A percentile compares a stretch with the other conserved stretches of the same genome.
Evolutionary conservation across 148 eudicot genomes (phyloP).

Genomic region (Linanthus parryae): DNA sequence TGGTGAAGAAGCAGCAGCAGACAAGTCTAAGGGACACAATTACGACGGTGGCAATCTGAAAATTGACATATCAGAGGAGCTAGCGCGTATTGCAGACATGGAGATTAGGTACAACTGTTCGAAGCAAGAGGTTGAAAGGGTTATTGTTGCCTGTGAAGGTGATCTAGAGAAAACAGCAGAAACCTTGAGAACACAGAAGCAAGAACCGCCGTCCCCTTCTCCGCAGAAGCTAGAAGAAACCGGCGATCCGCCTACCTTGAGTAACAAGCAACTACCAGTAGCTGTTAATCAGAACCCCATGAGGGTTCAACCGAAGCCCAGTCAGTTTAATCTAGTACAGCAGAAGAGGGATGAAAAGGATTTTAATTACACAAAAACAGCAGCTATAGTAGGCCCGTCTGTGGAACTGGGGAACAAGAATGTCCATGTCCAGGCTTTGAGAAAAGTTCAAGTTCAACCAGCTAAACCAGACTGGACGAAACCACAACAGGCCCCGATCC

Average conservation of each 20-base stretch:
- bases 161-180: slow-evolving; percentile 85
- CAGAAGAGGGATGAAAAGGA: slow-evolving; percentile 80
- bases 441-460: slow-evolving; percentile 46
- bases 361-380: slow-evolving; percentile 53
- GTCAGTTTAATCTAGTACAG: slow-evolving; percentile 22
- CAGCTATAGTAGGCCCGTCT: too few species aligned
- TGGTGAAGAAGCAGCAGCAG: slow-evolving; percentile 61
- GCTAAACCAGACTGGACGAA: slow-evolving; percentile 64
- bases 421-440: slow-evolving; percentile 36
- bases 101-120: slow-evolving; percentile 63
- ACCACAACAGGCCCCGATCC: slow-evolving; percentile 36
- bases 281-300: slow-evolving; percentile 31
- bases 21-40: slow-evolving; percentile 41
- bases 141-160: slow-evolving; percentile 71
- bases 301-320: slow-evolving; percentile 42
- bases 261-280: slow-evolving; percentile 35
- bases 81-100: slow-evolving; percentile 68
- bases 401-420: slow-evolving; percentile 44
- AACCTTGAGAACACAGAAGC: slow-evolving; percentile 54
- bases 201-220: slow-evolving; percentile 35
- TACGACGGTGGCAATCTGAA: slow-evolving; percentile 69
- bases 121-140: slow-evolving; percentile 87
- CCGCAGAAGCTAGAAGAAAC: slow-evolving; percentile 62
- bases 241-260: slow-evolving; percentile 36
- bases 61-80: slow-evolving; percentile 90